Percentiles rank a stretch among this genome's conserved stretches.
Conservation (phyloP, 352 stramenopile genomes). For the Phytopythium mirpurense region DNA sequence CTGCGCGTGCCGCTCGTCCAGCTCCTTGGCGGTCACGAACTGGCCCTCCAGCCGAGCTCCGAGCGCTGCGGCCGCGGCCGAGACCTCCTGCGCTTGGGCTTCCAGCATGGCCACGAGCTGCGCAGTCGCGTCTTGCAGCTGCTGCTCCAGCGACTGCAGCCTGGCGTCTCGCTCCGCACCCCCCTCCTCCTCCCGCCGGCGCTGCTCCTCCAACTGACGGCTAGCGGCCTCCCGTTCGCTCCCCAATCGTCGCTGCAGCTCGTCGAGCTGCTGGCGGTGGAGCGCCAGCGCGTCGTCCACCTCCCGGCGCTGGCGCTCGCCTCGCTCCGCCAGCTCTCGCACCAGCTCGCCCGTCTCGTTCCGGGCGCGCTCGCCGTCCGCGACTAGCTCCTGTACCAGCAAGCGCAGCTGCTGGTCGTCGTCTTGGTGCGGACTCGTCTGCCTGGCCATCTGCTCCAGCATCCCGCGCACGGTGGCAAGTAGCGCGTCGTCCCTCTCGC, state of each 20-base stretch:
- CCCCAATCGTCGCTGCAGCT: conserved; percentile 7
- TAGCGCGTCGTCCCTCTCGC: conserved; percentile 25
- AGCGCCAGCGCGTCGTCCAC: conserved; percentile 6
- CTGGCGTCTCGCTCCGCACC: conserved; percentile 22
- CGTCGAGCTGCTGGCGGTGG: conserved; percentile 21
- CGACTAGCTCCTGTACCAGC: conserved; percentile 1
- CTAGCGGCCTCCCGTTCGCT: conserved; percentile 1
- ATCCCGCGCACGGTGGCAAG: conserved; percentile 39
- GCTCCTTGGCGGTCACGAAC: conserved; percentile 19
- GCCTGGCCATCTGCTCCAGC: conserved; percentile 16
- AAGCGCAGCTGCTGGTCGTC: conserved; percentile 9
- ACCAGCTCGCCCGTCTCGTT: conserved; percentile 7
- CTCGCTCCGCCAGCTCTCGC: conserved; percentile 17
- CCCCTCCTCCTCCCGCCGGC: conserved; percentile 17
- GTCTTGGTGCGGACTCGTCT: not conserved
- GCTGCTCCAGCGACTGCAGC: conserved; percentile 2
- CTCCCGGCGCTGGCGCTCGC: conserved; percentile 21
- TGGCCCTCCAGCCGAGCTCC: conserved; percentile 16
- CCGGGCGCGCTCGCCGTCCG: conserved; percentile 12
- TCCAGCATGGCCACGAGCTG: conserved; percentile 6
- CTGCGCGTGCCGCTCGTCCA: conserved; percentile 17
- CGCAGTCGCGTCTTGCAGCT: conserved; percentile 11
- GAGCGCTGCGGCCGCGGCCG: conserved; percentile 5
- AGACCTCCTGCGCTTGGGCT: not conserved
- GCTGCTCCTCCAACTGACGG: conserved; percentile 11